A percentile compares a stretch with the other conserved stretches of the same genome.
Conservation (phyloP, 352 stramenopile genomes). For the Globisporangium ultimum region DNA sequence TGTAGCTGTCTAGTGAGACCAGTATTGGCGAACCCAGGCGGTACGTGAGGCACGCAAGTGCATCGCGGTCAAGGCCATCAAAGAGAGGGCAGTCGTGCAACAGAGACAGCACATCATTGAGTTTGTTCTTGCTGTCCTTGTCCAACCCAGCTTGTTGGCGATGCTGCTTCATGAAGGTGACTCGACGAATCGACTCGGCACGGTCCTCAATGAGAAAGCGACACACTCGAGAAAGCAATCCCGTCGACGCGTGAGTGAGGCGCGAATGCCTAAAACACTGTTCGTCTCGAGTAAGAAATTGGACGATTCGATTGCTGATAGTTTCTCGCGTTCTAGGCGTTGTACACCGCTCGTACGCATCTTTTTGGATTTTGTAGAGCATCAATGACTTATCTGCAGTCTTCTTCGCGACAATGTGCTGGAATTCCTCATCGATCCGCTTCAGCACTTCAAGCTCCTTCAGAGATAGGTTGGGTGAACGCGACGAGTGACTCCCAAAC, state of each 20-base stretch:
- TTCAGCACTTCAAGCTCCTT: slow-evolving; percentile 1
- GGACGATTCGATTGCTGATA: slow-evolving; percentile 6
- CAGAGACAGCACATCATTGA: slow-evolving; percentile 12
- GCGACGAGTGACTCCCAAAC: background rate
- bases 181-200: slow-evolving; percentile 29
- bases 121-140: slow-evolving; percentile 3
- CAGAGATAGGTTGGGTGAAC: background rate
- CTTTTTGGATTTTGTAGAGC: slow-evolving; percentile 17
- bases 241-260: slow-evolving; percentile 11
- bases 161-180: slow-evolving; percentile 21
- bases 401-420: background rate
- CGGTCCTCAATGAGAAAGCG: slow-evolving; percentile 29
- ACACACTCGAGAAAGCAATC: slow-evolving; percentile 16
- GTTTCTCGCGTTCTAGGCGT: slow-evolving; percentile 1
- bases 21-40: background rate
- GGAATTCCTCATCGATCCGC: slow-evolving; percentile 9
- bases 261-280: slow-evolving; percentile 1
- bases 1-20: background rate
- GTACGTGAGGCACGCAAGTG: slow-evolving; percentile 8
- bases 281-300: slow-evolving; percentile 1
- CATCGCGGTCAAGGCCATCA: slow-evolving; percentile 5
- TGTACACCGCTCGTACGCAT: slow-evolving; percentile 14
- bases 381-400: slow-evolving; percentile 1
- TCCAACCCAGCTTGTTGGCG: slow-evolving; percentile 17
- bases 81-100: slow-evolving; percentile 6